A percentile compares a stretch with the other conserved stretches of the same genome.
phyloP scores from a whole-genome alignment of 2,329 filamentous ascomycete species.

The Calonectria hawksworthii region DNA sequence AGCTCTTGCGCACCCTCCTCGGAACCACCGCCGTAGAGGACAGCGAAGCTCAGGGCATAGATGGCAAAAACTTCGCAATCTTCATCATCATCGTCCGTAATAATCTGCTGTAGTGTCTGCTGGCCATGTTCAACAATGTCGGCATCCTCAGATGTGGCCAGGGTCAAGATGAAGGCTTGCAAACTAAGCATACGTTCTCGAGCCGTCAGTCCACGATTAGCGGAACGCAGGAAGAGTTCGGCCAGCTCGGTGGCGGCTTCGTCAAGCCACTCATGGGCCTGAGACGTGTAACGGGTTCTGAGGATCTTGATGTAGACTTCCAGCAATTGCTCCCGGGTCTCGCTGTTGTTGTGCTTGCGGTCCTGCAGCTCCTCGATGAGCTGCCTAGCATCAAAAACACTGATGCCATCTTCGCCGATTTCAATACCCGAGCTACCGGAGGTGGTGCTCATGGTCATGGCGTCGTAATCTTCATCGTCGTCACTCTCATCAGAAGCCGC shows the following conservation, averaged over 20 bases:
- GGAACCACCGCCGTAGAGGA: conserved; percentile 82
- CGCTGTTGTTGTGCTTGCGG: conserved; percentile 82
- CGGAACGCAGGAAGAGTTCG: conserved; percentile 78
- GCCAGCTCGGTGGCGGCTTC: conserved; percentile 68
- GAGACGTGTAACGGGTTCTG: conserved; percentile 58
- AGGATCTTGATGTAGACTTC: conserved; percentile 62
- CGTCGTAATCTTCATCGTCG: conserved; percentile 64
- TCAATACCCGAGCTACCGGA: conserved; percentile 60
- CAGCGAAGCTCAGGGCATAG: conserved; percentile 79
- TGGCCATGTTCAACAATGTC: conserved; percentile 50
- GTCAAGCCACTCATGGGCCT: conserved; percentile 63
- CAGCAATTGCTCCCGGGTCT: conserved; percentile 71
- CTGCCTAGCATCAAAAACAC: conserved; percentile 71
- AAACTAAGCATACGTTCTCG: conserved; percentile 79
- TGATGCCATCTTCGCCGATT: conserved; percentile 76
- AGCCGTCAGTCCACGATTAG: conserved; percentile 77
- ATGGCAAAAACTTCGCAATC: conserved; percentile 78
- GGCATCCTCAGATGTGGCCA: conserved; percentile 75
- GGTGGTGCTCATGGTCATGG: conserved; percentile 59
- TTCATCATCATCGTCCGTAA: conserved; percentile 71
- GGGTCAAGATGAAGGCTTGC: conserved; percentile 78
- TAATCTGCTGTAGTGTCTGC: conserved; percentile 51
- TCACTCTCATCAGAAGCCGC: conserved; percentile 74
- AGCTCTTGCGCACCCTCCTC: conserved; percentile 77
- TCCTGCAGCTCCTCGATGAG: conserved; percentile 79